phyloP scores from a whole-genome alignment of 148 eudicot genomes.

The Amaranthus cruentus region DNA sequence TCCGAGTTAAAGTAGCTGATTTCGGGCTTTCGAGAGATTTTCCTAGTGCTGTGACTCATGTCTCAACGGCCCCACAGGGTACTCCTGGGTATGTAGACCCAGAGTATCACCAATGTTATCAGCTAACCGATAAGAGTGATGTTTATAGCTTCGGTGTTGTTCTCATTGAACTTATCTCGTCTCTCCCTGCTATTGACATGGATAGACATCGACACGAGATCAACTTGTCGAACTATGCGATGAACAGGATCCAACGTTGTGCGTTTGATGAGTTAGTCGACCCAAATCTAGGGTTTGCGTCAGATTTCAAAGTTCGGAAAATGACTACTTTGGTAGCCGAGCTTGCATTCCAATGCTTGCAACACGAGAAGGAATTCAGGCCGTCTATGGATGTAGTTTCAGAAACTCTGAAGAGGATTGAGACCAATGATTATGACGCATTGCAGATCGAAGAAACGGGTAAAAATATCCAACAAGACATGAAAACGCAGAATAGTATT shows the following conservation, averaged over 20 bases:
- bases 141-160: conserved; percentile 86
- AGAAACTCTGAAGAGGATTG: conserved; percentile 32
- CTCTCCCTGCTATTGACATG: conserved; percentile 63
- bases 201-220: conserved; percentile 51
- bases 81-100: conserved; percentile 86
- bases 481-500: background rate
- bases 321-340: conserved; percentile 67
- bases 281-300: conserved; percentile 40
- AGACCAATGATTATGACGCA: conserved; percentile 28
- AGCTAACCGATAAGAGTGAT: conserved; percentile 67
- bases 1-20: conserved; percentile 64
- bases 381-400: conserved; percentile 65
- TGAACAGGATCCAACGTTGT: conserved; percentile 50
- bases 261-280: conserved; percentile 55
- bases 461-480: background rate
- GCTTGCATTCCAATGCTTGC: conserved; percentile 64
- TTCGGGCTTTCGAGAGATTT: conserved; percentile 65
- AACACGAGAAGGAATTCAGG: conserved; percentile 55
- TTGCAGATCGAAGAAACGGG: conserved; percentile 15
- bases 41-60: conserved; percentile 49
- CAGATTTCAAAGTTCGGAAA: conserved; percentile 36
- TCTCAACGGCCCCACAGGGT: conserved; percentile 80
- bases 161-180: conserved; percentile 63
- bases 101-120: conserved; percentile 64
- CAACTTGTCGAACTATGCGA: conserved; percentile 57